phyloP scores from a whole-genome alignment of 495 filamentous ascomycete species.

The Xylaria sp. region DNA sequence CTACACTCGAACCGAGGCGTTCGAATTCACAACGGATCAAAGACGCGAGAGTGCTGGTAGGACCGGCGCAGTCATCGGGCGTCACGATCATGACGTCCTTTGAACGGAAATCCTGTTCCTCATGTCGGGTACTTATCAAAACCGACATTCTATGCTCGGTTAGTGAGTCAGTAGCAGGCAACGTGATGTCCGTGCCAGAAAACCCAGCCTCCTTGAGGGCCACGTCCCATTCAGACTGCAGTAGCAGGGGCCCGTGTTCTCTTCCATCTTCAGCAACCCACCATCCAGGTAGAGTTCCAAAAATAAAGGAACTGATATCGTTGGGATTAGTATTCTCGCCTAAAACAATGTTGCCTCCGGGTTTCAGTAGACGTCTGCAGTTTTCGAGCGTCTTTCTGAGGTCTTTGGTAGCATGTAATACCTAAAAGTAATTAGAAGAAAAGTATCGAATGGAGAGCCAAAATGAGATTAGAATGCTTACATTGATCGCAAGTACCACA shows the following conservation, averaged over 20 bases:
- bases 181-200: background rate
- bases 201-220: conserved; percentile 21
- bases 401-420: conserved; percentile 49
- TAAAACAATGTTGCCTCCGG: conserved; percentile 45
- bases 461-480: background rate
- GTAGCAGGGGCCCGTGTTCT: conserved; percentile 23
- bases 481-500: conserved; percentile 25
- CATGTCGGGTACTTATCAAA: conserved; percentile 9
- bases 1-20: background rate
- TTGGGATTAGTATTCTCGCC: conserved; percentile 38
- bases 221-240: conserved; percentile 24
- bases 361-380: conserved; percentile 29
- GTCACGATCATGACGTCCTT: conserved; percentile 24
- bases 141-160: background rate
- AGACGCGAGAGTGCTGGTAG: conserved; percentile 2
- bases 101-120: background rate
- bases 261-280: conserved; percentile 31
- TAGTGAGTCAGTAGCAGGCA: background rate
- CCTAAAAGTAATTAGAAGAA: conserved; percentile 26
- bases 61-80: background rate
- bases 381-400: conserved; percentile 40
- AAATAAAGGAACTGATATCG: conserved; percentile 31
- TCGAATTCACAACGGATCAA: conserved; percentile 14
- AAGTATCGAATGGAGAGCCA: background rate
- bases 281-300: conserved; percentile 26